Conservation (phyloP, 2,329 filamentous ascomycete species). For the Thielaviopsis ethacetica region DNA sequence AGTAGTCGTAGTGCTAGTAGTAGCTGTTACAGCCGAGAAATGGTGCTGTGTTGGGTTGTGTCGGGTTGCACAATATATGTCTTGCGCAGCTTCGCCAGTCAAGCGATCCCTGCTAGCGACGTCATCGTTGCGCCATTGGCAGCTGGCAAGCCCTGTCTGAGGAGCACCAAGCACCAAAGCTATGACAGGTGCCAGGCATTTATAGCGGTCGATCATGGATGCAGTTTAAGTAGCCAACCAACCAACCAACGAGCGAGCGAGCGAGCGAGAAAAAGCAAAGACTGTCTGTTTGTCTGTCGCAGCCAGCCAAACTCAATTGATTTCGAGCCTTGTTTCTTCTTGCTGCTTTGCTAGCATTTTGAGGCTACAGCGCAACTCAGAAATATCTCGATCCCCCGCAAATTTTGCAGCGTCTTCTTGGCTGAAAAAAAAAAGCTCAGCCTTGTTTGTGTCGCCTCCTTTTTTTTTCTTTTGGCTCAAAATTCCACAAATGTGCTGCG, state of each 20-base stretch:
- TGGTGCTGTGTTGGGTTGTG: not conserved
- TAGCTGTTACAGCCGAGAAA: not conserved
- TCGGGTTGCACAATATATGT: conserved; percentile 7
- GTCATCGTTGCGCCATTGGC: conserved; percentile 7
- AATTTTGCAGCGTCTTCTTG: no score
- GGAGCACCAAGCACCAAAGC: not conserved
- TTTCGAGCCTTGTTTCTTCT: no score
- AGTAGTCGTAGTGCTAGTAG: no score
- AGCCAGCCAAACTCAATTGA: not conserved
- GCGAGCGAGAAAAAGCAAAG: no score
- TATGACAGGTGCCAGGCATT: conserved; percentile 1
- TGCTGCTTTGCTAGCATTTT: no score
- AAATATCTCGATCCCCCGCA: no score
- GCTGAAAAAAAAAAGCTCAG: no score
- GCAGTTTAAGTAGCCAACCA: not conserved
- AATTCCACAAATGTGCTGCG: not conserved
- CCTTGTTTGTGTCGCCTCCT: not conserved
- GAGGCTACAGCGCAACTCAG: no score
- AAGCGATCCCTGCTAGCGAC: not conserved
- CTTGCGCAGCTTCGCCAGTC: not conserved
- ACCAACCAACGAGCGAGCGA: not conserved
- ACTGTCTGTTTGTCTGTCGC: no score
- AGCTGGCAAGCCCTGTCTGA: conserved; percentile 5
- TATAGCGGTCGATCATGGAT: not conserved
- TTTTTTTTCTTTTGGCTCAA: not conserved